phyloP scores from a whole-genome alignment of 106 monocot genomes.

The Phalaenopsis equestris region DNA sequence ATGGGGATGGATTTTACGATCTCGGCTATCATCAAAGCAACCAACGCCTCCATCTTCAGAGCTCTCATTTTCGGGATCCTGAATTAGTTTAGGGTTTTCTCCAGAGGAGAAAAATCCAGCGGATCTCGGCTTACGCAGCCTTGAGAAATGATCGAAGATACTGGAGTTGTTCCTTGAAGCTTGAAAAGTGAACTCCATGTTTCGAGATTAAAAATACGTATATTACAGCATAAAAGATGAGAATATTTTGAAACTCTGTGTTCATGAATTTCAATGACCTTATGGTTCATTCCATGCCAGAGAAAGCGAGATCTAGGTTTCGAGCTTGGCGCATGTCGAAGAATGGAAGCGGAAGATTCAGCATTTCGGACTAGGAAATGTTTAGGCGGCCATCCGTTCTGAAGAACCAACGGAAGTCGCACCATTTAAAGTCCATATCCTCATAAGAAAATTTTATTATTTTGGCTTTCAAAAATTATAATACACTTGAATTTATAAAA shows the following conservation, averaged over 20 bases:
- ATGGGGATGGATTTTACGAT: conserved; percentile 1
- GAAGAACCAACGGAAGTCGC: not conserved
- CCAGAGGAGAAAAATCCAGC: not conserved
- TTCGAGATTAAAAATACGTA: not conserved
- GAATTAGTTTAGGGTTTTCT: not conserved
- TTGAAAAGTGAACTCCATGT: not conserved
- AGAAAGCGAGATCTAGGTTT: too few relatives aligned
- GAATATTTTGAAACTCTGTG: not conserved
- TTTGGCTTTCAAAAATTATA: too few relatives aligned
- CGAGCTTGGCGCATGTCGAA: too few relatives aligned
- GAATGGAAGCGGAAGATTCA: too few relatives aligned
- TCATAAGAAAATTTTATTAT: not conserved
- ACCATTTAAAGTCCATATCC: not conserved
- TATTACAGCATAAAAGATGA: not conserved
- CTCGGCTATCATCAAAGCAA: not conserved
- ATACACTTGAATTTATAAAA: too few relatives aligned
- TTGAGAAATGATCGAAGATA: not conserved
- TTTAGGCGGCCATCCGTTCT: not conserved
- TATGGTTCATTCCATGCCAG: too few relatives aligned
- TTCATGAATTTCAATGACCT: too few relatives aligned
- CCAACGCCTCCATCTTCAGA: not conserved
- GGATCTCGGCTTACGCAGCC: not conserved
- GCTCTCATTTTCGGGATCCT: not conserved
- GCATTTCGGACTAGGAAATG: not conserved
- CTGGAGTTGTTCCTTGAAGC: not conserved